phyloP scores from a whole-genome alignment of 495 filamentous ascomycete species.

The Podospora pseudocomata region DNA sequence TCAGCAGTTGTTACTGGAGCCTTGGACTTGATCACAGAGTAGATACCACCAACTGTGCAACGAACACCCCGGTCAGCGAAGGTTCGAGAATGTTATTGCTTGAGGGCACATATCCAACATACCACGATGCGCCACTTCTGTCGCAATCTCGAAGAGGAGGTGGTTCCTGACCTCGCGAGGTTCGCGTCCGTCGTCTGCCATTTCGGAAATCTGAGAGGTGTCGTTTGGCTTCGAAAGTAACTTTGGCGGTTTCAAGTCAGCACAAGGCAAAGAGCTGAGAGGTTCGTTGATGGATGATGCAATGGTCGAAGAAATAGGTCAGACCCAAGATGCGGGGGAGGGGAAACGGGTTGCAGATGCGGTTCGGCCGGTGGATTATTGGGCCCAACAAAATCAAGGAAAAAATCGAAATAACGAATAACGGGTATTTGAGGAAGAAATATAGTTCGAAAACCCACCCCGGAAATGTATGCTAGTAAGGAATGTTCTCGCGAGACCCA shows the following conservation, averaged over 20 bases:
- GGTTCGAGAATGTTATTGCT: background rate
- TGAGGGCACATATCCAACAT: conserved; percentile 25
- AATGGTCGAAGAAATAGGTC: background rate
- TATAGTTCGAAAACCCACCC: background rate
- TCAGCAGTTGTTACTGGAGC: conserved; percentile 95
- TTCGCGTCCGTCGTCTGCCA: conserved; percentile 36
- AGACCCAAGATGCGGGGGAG: background rate
- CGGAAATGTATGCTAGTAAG: background rate
- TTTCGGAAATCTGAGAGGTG: conserved; percentile 12
- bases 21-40: conserved; percentile 98
- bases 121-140: conserved; percentile 95
- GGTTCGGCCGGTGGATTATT: background rate
- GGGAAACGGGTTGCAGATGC: background rate
- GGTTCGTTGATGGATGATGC: background rate
- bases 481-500: conserved; percentile 10
- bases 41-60: conserved; percentile 87
- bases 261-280: background rate
- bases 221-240: background rate
- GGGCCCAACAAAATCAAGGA: background rate
- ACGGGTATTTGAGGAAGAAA: background rate
- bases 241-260: conserved; percentile 1
- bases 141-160: conserved; percentile 87
- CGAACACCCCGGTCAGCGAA: conserved; percentile 12
- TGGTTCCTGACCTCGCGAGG: conserved; percentile 50
- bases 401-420: background rate